These are phyloP conservation scores for Pterothamnion heteromorphum DNA, from an alignment of 31 red algal species.

Conservation along the genomic window DNA sequence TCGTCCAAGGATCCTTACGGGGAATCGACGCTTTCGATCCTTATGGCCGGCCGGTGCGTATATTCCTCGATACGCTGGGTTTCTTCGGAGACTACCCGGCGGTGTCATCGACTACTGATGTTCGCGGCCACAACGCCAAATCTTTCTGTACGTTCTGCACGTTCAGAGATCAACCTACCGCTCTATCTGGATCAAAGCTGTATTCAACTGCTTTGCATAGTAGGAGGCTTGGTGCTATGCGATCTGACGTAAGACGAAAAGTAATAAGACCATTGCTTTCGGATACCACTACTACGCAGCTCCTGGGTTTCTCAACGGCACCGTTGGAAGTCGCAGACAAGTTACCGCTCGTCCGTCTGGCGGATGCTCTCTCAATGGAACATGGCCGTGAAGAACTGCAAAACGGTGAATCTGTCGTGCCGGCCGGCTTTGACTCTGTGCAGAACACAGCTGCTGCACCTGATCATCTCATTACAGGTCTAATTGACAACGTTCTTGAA, in stretches of 20 bases:
- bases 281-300: not conserved
- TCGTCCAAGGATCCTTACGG: no score
- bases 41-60: no score
- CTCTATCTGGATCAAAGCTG: no score
- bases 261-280: not conserved
- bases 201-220: no score
- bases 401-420: not conserved
- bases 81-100: not conserved
- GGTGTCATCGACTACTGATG: not conserved
- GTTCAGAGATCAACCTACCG: no score
- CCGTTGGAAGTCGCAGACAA: not conserved
- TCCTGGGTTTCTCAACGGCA: not conserved
- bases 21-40: no score
- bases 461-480: not conserved
- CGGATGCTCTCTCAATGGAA: not conserved
- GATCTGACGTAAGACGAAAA: no score
- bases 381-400: not conserved
- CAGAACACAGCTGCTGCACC: not conserved
- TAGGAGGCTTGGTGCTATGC: no score
- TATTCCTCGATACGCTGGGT: not conserved
- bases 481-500: not conserved
- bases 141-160: not conserved
- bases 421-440: not conserved
- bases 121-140: no score
- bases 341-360: not conserved